Evolutionary conservation across 2,329 filamentous ascomycete species (phyloP), one percentile per base, ranked within the genome.

Genomic region (Dothistroma septosporum): DNA sequence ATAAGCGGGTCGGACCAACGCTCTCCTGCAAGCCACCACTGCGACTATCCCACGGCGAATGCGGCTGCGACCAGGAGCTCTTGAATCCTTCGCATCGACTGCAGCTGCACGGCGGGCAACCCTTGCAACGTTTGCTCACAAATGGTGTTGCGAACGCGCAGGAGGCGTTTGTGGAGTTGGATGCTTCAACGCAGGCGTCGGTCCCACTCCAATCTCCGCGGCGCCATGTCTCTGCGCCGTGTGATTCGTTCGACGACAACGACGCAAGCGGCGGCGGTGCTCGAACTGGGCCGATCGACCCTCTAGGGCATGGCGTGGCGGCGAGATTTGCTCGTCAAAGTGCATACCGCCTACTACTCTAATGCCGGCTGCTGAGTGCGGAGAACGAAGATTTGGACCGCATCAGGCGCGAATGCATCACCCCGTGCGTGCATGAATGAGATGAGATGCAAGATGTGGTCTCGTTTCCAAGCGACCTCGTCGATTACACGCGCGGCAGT

Each of bases 351-450:
- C 48, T 32, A 32, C 24, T 28, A 7, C 16, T 31, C 21, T 24
- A 55, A 47, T 59, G 57, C 57, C 57, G 57, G 49, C 57, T 53
- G 19, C 11, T 21, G 37, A 24, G 16, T 52, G 49, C 35, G 48
- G 57, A 57, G 44, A 56, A 19, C 41, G n/a, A 37, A 37, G 37
- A 22, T 32, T 33, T 41, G 47, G 56, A 53, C 21, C 24, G 14
- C 49, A 47, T 59, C 49, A 59, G 57, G 57, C 57, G 54, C 49
- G 37, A 53, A 47, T 53, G 57, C 57, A 59, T 44, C 37, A 28
- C 19, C 10, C 46, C 24, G 22, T 32, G 9, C n/a, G 48, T 24
- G 49, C 21, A 22, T 46, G 50, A 49, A 31, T 28, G 53, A 55
- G 14, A 19, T 22, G 41, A 46, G 21, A 21, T 55, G 33, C 55